Conservation (phyloP, 345 rosid genomes). For the Erodium maritimum region DNA sequence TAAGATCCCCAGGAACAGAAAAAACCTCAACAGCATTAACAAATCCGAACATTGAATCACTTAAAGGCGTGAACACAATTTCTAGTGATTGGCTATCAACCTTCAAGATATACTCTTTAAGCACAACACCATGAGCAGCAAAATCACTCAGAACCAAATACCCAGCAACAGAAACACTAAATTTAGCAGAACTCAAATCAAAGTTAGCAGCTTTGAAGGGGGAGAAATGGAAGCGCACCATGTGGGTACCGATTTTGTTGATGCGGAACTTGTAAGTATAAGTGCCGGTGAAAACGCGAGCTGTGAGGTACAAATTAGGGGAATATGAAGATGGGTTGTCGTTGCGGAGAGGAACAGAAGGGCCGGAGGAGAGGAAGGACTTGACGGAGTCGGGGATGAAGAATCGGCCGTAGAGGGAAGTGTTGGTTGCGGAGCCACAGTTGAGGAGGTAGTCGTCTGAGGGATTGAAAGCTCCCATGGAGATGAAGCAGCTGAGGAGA, state of each 20-base stretch:
- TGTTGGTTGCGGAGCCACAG: slow-evolving; percentile 52
- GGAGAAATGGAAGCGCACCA: slow-evolving; percentile 89
- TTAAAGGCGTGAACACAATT: slow-evolving; percentile 34
- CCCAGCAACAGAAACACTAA: slow-evolving; percentile 48
- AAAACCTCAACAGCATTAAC: slow-evolving; percentile 71
- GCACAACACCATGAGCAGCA: slow-evolving; percentile 18
- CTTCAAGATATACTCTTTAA: slow-evolving; percentile 48
- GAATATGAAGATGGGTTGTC: slow-evolving; percentile 47
- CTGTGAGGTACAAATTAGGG: slow-evolving; percentile 44
- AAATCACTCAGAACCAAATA: slow-evolving; percentile 33
- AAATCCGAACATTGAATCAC: slow-evolving; percentile 42
- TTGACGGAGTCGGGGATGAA: slow-evolving; percentile 47
- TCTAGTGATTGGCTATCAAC: slow-evolving; percentile 30
- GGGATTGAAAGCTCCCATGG: slow-evolving; percentile 43
- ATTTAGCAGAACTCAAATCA: slow-evolving; percentile 39
- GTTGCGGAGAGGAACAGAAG: slow-evolving; percentile 36
- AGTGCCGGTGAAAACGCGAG: slow-evolving; percentile 41
- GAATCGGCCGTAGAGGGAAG: slow-evolving; percentile 44
- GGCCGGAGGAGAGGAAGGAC: slow-evolving; percentile 28
- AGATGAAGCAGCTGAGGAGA: slow-evolving; percentile 3
- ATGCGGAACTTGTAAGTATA: slow-evolving; percentile 38
- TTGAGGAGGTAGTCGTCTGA: slow-evolving; percentile 64
- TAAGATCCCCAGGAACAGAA: slow-evolving; percentile 54
- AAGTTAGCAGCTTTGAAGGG: slow-evolving; percentile 47
- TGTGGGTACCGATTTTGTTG: slow-evolving; percentile 42